Evolutionary conservation across 2,329 filamentous ascomycete genomes (phyloP).

Genomic region (Hortaea werneckii): DNA sequence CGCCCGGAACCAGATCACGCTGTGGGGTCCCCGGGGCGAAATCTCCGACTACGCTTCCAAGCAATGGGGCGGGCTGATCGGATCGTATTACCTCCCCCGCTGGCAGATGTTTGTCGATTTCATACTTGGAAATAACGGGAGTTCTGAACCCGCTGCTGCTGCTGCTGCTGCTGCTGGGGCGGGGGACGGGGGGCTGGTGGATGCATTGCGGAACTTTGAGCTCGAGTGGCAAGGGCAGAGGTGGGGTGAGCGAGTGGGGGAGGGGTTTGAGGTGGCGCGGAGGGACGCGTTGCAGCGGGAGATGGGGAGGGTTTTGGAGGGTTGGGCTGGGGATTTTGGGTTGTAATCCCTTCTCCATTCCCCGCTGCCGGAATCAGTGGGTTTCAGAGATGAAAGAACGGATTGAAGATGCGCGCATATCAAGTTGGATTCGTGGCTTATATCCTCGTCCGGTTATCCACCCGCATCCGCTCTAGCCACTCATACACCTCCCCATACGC

Average conservation of each 20-base stretch:
- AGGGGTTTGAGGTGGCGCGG: conserved; percentile 2
- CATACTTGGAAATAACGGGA: conserved; percentile 14
- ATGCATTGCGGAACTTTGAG: conserved; percentile 10
- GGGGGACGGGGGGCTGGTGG: conserved; percentile 7
- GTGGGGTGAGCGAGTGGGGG: conserved; percentile 4
- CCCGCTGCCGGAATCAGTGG: no score
- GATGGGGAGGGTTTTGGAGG: conserved; percentile 7
- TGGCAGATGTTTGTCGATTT: conserved; percentile 40
- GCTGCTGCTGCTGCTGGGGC: conserved; percentile 2
- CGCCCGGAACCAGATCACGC: conserved; percentile 41
- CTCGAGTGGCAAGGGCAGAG: conserved; percentile 12
- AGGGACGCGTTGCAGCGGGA: conserved; percentile 2
- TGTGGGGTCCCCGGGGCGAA: conserved; percentile 40
- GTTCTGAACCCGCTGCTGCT: neutral
- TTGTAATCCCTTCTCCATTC: no score
- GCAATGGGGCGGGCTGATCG: conserved; percentile 39
- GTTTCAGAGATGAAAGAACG: no score
- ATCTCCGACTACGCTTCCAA: conserved; percentile 43
- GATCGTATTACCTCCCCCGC: conserved; percentile 36
- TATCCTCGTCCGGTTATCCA: neutral
- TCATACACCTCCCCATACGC: neutral
- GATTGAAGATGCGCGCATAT: no score
- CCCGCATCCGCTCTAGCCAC: neutral
- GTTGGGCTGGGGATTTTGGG: conserved; percentile 9
- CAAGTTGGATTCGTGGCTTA: neutral